Evolutionary conservation across 352 stramenopile species (phyloP).

Genomic region (Phytophthora pistaciae): DNA sequence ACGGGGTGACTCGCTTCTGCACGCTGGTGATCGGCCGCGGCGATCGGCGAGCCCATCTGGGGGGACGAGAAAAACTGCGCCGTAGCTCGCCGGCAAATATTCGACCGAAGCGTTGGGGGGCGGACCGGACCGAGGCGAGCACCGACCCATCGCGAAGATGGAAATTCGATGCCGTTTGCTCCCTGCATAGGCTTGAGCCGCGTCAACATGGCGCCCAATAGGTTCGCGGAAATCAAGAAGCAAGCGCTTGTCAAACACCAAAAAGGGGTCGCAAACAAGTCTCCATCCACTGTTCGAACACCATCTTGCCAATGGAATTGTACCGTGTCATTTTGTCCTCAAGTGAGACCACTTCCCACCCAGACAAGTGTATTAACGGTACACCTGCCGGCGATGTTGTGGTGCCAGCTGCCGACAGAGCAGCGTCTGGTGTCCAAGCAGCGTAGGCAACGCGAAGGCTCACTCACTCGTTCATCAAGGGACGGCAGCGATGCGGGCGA

Average conservation of each 20-base stretch:
- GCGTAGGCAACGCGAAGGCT: conserved; percentile 12
- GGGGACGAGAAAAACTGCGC: conserved; percentile 18
- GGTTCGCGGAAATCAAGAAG: conserved; percentile 7
- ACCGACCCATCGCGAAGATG: not conserved
- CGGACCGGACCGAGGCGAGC: conserved; percentile 3
- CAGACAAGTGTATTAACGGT: conserved; percentile 5
- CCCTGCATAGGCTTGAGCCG: conserved; percentile 8
- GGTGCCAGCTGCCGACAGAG: conserved; percentile 20
- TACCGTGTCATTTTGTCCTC: not conserved
- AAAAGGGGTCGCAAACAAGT: not conserved
- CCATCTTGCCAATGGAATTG: not conserved
- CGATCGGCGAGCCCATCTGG: conserved; percentile 37
- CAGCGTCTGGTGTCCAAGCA: conserved; percentile 26
- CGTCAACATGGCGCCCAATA: conserved; percentile 24
- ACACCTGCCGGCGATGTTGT: conserved; percentile 24
- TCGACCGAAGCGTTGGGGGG: conserved; percentile 3
- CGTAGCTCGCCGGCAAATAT: conserved; percentile 6
- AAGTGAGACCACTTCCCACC: conserved; percentile 23
- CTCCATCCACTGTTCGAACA: conserved; percentile 7
- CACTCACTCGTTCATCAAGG: not conserved
- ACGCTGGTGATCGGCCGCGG: conserved; percentile 30
- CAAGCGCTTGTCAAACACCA: conserved; percentile 19
- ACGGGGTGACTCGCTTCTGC: conserved; percentile 39
- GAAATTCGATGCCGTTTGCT: conserved; percentile 17
- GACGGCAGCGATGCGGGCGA: not conserved